These are phyloP conservation scores for Neophaeococcomyces aloes DNA, from an alignment of 2,329 filamentous ascomycete species.

Conservation along the genomic window DNA sequence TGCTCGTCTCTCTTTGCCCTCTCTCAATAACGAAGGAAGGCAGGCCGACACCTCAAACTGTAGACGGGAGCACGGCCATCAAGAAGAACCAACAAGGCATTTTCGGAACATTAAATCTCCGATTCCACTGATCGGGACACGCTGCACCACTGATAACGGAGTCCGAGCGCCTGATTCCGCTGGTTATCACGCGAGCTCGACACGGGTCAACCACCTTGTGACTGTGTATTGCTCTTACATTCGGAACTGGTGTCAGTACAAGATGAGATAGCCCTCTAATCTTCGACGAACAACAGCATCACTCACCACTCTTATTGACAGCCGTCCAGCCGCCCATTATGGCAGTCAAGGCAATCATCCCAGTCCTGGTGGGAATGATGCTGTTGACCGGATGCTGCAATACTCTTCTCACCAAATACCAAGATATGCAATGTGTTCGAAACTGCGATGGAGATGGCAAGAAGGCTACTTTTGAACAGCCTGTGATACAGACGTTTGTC, in stretches of 20 bases:
- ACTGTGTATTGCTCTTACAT: not conserved
- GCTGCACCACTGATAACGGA: too few relatives aligned
- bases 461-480: slow-evolving; percentile 75
- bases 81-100: too few relatives aligned
- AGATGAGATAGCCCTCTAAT: not conserved
- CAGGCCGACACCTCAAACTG: too few relatives aligned
- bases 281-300: not conserved
- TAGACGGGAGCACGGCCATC: too few relatives aligned
- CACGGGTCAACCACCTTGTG: not conserved
- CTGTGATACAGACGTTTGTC: slow-evolving; percentile 73
- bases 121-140: too few relatives aligned
- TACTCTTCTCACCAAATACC: slow-evolving; percentile 86
- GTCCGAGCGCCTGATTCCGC: not conserved
- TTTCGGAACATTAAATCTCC: too few relatives aligned
- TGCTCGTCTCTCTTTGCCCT: too few relatives aligned
- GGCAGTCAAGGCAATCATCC: slow-evolving; percentile 57
- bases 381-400: slow-evolving; percentile 92
- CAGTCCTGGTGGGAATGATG: slow-evolving; percentile 91
- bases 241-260: not conserved
- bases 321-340: not conserved
- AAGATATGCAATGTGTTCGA: slow-evolving; percentile 92
- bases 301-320: not conserved
- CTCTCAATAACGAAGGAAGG: too few relatives aligned
- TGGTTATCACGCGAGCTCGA: slow-evolving; percentile 1
- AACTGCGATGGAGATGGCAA: slow-evolving; percentile 67